A percentile compares a stretch with the other conserved stretches of the same genome.
Evolutionary conservation across 2,329 filamentous ascomycete genomes (phyloP).

Genomic region (Curvularia hawaiiensis): DNA sequence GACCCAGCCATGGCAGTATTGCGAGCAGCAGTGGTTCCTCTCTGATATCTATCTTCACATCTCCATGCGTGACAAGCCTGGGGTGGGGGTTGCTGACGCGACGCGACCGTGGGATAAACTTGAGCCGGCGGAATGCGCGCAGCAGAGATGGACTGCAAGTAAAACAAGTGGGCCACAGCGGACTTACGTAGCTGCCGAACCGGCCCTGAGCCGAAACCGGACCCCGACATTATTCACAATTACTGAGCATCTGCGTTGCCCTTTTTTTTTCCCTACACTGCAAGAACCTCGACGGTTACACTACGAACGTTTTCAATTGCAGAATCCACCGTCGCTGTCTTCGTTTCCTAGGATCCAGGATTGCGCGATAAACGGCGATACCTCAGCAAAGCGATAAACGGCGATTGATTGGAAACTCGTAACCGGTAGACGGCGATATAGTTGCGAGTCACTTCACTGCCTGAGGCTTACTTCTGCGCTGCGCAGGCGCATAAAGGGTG

Average conservation of each 20-base stretch:
- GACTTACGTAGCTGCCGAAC: constrained; percentile 1
- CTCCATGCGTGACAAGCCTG: constrained; percentile 1
- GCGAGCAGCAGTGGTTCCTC: constrained; percentile 8
- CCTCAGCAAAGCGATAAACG: background rate
- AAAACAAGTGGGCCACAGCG: constrained; percentile 9
- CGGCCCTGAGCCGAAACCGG: constrained; percentile 18
- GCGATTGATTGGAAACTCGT: background rate
- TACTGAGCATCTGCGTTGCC: constrained; percentile 7
- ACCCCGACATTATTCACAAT: constrained; percentile 21
- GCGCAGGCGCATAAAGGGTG: constrained; percentile 15
- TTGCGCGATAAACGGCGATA: constrained; percentile 7
- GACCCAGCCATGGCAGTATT: constrained; percentile 40
- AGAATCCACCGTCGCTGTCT: background rate
- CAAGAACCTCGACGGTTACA: background rate
- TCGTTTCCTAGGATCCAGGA: background rate
- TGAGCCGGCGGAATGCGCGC: constrained; percentile 23
- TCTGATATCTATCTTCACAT: constrained; percentile 8
- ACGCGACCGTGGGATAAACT: constrained; percentile 12
- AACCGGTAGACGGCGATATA: background rate
- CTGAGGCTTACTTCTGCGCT: background rate
- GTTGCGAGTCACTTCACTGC: background rate
- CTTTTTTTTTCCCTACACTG: background rate
- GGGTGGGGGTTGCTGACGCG: constrained; percentile 1
- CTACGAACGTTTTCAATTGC: background rate
- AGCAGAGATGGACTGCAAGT: constrained; percentile 1